Evolutionary conservation across 2,329 filamentous ascomycete species (phyloP).

Genomic region (Aspergillaceae sp.): DNA sequence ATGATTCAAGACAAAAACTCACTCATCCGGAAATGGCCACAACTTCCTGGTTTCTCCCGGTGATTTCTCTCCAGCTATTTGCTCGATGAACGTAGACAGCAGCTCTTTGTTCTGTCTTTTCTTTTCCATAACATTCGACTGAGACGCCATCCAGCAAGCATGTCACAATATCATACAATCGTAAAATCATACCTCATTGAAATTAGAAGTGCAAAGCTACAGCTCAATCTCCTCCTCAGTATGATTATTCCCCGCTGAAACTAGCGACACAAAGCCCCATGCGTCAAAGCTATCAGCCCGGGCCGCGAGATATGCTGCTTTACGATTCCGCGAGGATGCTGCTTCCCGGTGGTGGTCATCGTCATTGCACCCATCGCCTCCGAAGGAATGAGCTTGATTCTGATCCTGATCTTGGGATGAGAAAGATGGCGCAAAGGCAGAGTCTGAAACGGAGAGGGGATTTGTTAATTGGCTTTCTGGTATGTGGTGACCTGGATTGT

Average conservation of each 20-base stretch:
- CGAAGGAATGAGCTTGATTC: not conserved
- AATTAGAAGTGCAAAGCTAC: slow-evolving; percentile 11
- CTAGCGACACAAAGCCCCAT: slow-evolving; percentile 34
- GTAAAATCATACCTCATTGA: not conserved
- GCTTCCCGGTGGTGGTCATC: not conserved
- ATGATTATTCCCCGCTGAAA: slow-evolving; percentile 38
- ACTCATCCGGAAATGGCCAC: not conserved
- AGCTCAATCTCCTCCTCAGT: slow-evolving; percentile 35
- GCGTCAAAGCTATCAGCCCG: slow-evolving; percentile 34
- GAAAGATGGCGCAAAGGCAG: slow-evolving; percentile 7
- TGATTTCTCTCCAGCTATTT: slow-evolving; percentile 10
- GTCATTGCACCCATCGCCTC: not conserved
- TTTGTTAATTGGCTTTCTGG: not conserved
- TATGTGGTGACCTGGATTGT: not conserved
- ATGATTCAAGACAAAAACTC: not conserved
- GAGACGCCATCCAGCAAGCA: too few species aligned
- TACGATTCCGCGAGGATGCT: slow-evolving; percentile 10
- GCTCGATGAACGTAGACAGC: slow-evolving; percentile 11
- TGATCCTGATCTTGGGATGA: not conserved
- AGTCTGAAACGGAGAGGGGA: slow-evolving; percentile 11
- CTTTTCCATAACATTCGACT: slow-evolving; percentile 1
- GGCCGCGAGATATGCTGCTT: slow-evolving; percentile 34
- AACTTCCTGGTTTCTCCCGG: slow-evolving; percentile 9
- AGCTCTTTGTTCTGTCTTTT: slow-evolving; percentile 19
- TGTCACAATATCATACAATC: not conserved